A percentile compares a stretch with the other conserved stretches of the same genome.
phyloP scores from a whole-genome alignment of 768 basidiomycete genomes.

The Trametes coccinea region DNA sequence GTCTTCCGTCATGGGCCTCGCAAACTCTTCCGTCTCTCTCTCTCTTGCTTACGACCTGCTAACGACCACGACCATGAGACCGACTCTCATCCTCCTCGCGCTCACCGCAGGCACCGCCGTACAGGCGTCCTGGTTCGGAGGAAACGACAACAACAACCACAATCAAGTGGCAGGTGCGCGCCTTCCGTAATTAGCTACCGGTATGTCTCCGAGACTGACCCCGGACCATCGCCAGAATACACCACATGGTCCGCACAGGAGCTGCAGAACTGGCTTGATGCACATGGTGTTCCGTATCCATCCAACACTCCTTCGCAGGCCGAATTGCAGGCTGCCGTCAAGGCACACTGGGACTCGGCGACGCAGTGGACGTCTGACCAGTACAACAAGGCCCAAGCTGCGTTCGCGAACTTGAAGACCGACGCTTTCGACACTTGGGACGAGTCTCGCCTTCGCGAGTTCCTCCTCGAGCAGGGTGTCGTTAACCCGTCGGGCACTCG shows the following conservation, averaged over 20 bases:
- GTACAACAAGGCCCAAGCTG: slow-evolving; percentile 60
- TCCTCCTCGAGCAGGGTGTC: slow-evolving; percentile 84
- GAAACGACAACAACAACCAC: slow-evolving; percentile 25
- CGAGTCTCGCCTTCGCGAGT: slow-evolving; percentile 78
- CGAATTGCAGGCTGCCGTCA: slow-evolving; percentile 47
- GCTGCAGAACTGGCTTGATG: slow-evolving; percentile 67
- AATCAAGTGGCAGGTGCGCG: slow-evolving; percentile 32
- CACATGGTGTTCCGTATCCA: slow-evolving; percentile 61
- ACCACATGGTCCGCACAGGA: slow-evolving; percentile 62
- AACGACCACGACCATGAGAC: slow-evolving; percentile 20
- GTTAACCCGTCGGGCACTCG: slow-evolving; percentile 76
- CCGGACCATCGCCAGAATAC: slow-evolving; percentile 32
- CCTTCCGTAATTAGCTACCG: slow-evolving; percentile 22
- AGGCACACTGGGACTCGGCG: slow-evolving; percentile 55
- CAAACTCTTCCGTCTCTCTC: slow-evolving; percentile 4
- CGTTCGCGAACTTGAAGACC: slow-evolving; percentile 55
- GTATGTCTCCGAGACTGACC: not conserved
- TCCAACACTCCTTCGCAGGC: slow-evolving; percentile 27
- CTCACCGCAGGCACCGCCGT: slow-evolving; percentile 34
- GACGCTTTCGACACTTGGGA: slow-evolving; percentile 79
- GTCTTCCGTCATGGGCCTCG: not conserved
- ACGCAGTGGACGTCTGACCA: slow-evolving; percentile 61
- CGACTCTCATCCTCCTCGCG: slow-evolving; percentile 27
- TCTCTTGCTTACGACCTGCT: slow-evolving; percentile 9
- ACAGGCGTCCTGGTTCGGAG: slow-evolving; percentile 33